These are phyloP conservation scores for Diaporthe aspalathi DNA, from an alignment of 2,329 filamentous ascomycete genomes.

Conservation along the genomic window DNA sequence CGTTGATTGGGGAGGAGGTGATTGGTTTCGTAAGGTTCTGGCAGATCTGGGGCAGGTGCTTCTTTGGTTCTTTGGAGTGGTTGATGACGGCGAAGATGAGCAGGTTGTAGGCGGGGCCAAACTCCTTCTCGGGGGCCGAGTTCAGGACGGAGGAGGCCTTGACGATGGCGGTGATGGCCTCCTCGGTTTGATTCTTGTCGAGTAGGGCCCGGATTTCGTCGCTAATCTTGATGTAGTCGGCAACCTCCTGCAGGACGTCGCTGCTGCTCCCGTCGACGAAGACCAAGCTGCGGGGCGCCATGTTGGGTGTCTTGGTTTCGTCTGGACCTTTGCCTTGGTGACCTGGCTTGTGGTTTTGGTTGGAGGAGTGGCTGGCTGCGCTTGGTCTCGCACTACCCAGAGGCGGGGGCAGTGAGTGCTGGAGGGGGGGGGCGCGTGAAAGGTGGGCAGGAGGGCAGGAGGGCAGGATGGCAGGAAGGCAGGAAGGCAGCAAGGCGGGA, in stretches of 20 bases:
- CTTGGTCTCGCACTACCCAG: conserved; percentile 18
- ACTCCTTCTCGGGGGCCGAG: conserved; percentile 93
- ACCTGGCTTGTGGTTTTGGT: no score
- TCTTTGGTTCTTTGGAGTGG: conserved; percentile 85
- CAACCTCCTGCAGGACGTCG: conserved; percentile 93
- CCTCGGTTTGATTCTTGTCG: conserved; percentile 81
- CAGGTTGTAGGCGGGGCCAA: conserved; percentile 95
- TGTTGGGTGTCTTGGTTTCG: conserved; percentile 46
- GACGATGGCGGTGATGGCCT: conserved; percentile 90
- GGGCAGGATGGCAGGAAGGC: no score
- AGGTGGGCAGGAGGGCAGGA: no score
- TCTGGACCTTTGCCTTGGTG: conserved; percentile 17
- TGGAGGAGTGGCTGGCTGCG: no score
- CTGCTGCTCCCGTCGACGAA: conserved; percentile 93
- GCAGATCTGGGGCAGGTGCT: conserved; percentile 89
- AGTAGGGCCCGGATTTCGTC: conserved; percentile 82
- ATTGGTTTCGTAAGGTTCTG: conserved; percentile 89
- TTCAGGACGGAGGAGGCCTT: conserved; percentile 82
- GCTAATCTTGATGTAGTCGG: conserved; percentile 89
- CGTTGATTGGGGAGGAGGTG: conserved; percentile 85
- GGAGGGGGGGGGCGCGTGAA: background rate
- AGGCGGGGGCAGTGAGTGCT: conserved; percentile 13
- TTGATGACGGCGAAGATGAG: conserved; percentile 87
- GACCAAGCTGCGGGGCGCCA: conserved; percentile 69
- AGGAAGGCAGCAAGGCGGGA: conserved; percentile 28